phyloP scores from a whole-genome alignment of 2,329 filamentous ascomycete species.

The Xylariomycetidae sp. region DNA sequence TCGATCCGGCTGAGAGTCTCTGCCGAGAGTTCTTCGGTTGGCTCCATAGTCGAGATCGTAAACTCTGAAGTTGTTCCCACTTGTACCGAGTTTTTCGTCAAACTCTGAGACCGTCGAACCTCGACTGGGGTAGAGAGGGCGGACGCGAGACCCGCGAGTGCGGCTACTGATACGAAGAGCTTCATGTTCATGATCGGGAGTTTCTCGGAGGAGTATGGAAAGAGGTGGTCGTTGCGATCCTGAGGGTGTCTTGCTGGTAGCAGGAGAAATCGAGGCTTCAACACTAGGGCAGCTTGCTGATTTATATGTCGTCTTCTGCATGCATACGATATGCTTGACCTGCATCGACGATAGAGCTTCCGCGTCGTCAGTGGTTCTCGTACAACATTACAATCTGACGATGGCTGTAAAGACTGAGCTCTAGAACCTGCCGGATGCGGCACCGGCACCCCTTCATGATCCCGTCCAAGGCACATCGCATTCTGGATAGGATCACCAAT shows the following conservation, averaged over 20 bases:
- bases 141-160: conserved; percentile 18
- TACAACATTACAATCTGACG: conserved; percentile 6
- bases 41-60: conserved; percentile 13
- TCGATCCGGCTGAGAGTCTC: conserved; percentile 16
- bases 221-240: conserved; percentile 1
- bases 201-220: background rate
- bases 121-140: conserved; percentile 15
- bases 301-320: conserved; percentile 17
- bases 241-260: conserved; percentile 9
- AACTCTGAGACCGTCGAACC: conserved; percentile 1
- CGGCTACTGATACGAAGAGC: conserved; percentile 16
- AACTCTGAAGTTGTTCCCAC: conserved; percentile 13
- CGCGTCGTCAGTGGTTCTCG: conserved; percentile 3
- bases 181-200: conserved; percentile 17
- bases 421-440: conserved; percentile 19
- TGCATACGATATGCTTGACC: background rate
- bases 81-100: conserved; percentile 1
- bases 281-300: conserved; percentile 10
- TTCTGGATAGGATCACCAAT: conserved; percentile 12
- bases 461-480: conserved; percentile 12
- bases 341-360: conserved; percentile 2
- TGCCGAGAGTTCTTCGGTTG: conserved; percentile 15
- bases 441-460: conserved; percentile 11
- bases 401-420: conserved; percentile 9
- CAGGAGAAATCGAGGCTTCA: conserved; percentile 9